Evolutionary conservation across 306 rosid genomes (phyloP).

Genomic region (Crotalaria pallida): DNA sequence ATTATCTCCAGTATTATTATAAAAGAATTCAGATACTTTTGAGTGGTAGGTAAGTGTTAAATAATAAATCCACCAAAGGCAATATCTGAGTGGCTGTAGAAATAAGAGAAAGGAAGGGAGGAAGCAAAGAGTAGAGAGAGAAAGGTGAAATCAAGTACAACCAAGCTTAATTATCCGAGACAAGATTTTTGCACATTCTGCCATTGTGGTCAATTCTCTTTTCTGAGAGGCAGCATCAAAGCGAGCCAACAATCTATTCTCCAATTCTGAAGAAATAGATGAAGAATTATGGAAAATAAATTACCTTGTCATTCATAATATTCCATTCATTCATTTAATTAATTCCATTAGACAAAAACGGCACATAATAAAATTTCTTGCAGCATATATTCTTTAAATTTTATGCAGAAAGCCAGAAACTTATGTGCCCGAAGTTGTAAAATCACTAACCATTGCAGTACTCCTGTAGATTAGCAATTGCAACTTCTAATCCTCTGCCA

Average conservation of each 20-base stretch:
- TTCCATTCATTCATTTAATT: neutral
- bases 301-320: neutral
- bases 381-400: neutral
- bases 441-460: constrained; percentile 80
- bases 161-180: constrained; percentile 63
- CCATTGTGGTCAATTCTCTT: constrained; percentile 91
- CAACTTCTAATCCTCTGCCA: constrained; percentile 99
- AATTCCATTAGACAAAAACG: neutral
- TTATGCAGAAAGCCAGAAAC: neutral
- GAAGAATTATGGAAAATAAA: constrained; percentile 5
- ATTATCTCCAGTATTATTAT: neutral
- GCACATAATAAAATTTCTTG: neutral
- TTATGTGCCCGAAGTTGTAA: neutral
- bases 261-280: constrained; percentile 60
- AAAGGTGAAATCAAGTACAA: constrained; percentile 14
- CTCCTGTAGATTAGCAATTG: constrained; percentile 96
- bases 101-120: neutral
- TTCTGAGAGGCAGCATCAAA: constrained; percentile 92
- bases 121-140: neutral
- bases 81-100: neutral
- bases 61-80: neutral
- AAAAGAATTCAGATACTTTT: neutral
- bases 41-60: too few species aligned
- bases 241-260: constrained; percentile 89
- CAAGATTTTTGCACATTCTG: constrained; percentile 98